These are phyloP conservation scores for Chytriomyces sp. DNA, from an alignment of 192 early-diverging fungal genomes.

Conservation along the genomic window DNA sequence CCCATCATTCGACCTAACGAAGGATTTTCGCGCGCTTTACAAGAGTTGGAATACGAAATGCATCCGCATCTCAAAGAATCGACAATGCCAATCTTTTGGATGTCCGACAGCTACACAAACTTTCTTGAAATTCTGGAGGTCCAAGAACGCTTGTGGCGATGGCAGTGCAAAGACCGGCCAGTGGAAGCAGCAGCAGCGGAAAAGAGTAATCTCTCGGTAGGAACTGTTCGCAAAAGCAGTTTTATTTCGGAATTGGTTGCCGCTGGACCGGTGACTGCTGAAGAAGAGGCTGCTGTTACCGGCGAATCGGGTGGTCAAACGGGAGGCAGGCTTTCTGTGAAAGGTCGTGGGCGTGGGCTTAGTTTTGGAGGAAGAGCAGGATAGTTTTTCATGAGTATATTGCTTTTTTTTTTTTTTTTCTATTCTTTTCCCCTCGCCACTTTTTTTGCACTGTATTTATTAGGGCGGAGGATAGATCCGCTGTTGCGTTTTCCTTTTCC, in stretches of 20 bases:
- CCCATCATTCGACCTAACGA: constrained; percentile 60
- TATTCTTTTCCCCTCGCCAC: background rate
- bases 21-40: constrained; percentile 52
- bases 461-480: background rate
- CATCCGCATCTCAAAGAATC: constrained; percentile 24
- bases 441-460: constrained; percentile 1
- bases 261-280: background rate
- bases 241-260: background rate
- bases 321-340: background rate
- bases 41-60: constrained; percentile 43
- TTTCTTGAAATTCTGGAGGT: constrained; percentile 52
- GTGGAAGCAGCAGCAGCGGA: background rate
- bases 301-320: background rate
- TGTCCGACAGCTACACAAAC: constrained; percentile 52
- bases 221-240: background rate
- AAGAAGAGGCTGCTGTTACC: background rate
- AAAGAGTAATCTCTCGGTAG: background rate
- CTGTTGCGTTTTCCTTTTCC: background rate
- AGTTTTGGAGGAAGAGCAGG: constrained; percentile 19
- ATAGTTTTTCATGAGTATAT: background rate
- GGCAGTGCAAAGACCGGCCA: background rate
- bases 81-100: constrained; percentile 48
- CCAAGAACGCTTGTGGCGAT: constrained; percentile 21
- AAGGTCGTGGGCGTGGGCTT: background rate
- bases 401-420: background rate